Evolutionary conservation across 2,329 filamentous ascomycete species (phyloP), one percentile per base, ranked within the genome.

Genomic region (Hypoxylon sp.): DNA sequence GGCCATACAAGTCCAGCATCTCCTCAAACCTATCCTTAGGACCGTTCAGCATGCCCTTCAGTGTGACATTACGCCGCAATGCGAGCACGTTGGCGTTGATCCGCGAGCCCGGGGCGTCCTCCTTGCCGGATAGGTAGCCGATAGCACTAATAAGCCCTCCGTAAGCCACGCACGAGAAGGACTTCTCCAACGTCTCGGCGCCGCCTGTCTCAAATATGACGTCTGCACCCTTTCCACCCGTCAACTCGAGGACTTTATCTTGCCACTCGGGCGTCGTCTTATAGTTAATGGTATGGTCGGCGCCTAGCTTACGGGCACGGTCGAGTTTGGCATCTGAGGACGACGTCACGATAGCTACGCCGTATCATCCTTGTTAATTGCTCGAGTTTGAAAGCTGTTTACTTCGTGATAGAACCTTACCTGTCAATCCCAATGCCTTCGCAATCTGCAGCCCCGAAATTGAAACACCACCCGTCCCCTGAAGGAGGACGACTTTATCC

Each of bases 161-260:
- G 69, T 86, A 85, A 1, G 82, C 79, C 6, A 87, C 77, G 55
- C 81, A 82, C 46, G 81, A 79, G 70, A 87, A 84, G 2, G 81
- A 84, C 74, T 84, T 82, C 39, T 76, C 76, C 19, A 87, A 72
- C 0, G 85, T 87, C 53, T 77, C 72, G 2, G 82, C 79, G 2
- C 85, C 85, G 26, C 84, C 85, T 41, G 80, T 81, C 68, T 88
- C 86, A 62, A 88, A 79, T 52, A 88, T 81, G 46, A 85, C 76
- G 74, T 87, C 83, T 2, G 81, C 84, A 19, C 85, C 85, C 10
- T 74, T 70, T 13, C 75, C 76, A 26, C 67, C 51, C 0, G 85
- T 87, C 6, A 83, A 69, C 13, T 75, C 60, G 67, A 84, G 76
- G 0, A 85, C 84, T 39, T 75, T 73, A 24, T 80, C 76, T 22